Conservation (phyloP, 306 rosid genomes). For the Malus sieversii region DNA sequence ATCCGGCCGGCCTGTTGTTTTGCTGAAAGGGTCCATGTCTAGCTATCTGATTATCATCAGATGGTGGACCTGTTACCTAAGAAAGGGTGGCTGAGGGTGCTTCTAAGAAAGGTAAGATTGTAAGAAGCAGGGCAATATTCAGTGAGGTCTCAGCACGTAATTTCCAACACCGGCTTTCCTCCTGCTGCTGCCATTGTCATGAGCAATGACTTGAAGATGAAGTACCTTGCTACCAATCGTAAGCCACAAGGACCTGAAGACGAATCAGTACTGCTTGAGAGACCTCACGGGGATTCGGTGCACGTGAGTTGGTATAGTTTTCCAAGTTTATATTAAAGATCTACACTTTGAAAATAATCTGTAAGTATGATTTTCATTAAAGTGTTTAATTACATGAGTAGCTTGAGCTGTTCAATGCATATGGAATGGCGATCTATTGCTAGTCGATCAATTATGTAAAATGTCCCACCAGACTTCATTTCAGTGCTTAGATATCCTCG, state of each 20-base stretch:
- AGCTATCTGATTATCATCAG: neutral
- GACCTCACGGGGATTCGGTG: neutral
- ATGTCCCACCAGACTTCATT: neutral
- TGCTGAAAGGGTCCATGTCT: neutral
- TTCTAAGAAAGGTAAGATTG: neutral
- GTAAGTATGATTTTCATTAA: neutral
- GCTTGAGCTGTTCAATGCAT: neutral
- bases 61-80: neutral
- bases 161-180: neutral
- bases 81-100: neutral
- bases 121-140: neutral
- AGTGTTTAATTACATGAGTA: neutral
- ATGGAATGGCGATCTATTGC: neutral
- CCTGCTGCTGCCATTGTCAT: neutral
- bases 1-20: neutral
- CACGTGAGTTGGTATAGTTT: neutral
- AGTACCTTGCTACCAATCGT: neutral
- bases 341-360: neutral
- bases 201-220: neutral
- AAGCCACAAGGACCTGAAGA: neutral
- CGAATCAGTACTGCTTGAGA: neutral
- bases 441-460: neutral
- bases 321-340: no score
- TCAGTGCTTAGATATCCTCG: neutral
- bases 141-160: neutral